Evolutionary conservation across 1,284 basidiomycete genomes (phyloP), one percentile per base, ranked within the genome.

Genomic region (Cutaneotrichosporon mucoides): DNA sequence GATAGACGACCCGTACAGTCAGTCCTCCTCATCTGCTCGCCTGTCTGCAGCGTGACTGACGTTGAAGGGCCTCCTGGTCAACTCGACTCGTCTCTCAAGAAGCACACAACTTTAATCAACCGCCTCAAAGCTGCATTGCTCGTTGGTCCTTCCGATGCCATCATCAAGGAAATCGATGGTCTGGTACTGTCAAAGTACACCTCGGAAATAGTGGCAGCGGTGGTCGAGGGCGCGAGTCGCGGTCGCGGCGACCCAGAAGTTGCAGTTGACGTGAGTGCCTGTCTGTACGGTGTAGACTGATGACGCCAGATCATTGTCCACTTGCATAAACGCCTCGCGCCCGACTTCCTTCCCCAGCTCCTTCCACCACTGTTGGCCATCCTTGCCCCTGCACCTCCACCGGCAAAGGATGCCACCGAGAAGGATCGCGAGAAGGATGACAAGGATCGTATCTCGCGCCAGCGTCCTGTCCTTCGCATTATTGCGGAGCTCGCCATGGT

Each of bases 111-210:
- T 1, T 84, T 95, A 64, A 90, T 96, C 66, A 97, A 94, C 77
- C 86, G 89, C 41, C 87, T 95, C 70, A 85, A 85, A 54, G 68
- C 73, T 8, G 63, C 70, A 0, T 62, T 79, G 4, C 68, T 78
- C n/a, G 65, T 73, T 24, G 74, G 75, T 13, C 75, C 76, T 1
- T 50, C 74, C 1, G 90, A 92, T 65, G 86, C 89, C 68, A 85
- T 96, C 60, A 80, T 94, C 70, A 95, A 94, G 77, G 96, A 99
- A 71, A 86, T 96, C 63, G 87, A 90, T 61, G 83, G 86, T 0
- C 83, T 99, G 49, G 88, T 91, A 4, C 82, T 99, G 51, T 92
- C 92, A 79, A 99, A 97, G 77, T 98, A 99, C 74, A 83, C 95
- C 55, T 94, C 97, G 69, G 96, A 99, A 79, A 88, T 98, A 62